Evolutionary conservation across 2,329 filamentous ascomycete genomes (phyloP).

Genomic region (Verticillium dahliae): DNA sequence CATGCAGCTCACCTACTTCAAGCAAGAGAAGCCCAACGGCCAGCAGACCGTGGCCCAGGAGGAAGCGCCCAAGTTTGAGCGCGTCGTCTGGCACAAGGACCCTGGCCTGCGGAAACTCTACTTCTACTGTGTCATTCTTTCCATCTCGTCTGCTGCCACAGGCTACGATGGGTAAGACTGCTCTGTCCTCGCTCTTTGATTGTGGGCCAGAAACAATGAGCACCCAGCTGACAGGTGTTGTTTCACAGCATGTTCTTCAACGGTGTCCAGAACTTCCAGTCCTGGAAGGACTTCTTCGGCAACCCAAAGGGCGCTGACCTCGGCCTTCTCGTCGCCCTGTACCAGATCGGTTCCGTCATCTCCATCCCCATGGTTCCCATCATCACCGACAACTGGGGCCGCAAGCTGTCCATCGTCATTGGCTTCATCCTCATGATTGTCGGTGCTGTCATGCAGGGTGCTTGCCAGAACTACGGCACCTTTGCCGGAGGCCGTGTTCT

Average conservation of each 20-base stretch:
- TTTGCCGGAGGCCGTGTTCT: conserved; percentile 51
- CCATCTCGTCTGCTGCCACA: conserved; percentile 48
- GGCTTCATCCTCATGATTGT: conserved; percentile 49
- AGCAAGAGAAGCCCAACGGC: conserved; percentile 8
- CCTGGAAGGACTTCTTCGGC: conserved; percentile 41
- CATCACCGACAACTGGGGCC: conserved; percentile 47
- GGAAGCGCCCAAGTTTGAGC: conserved; percentile 43
- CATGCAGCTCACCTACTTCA: background rate
- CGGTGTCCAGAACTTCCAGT: conserved; percentile 33
- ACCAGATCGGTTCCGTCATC: conserved; percentile 51
- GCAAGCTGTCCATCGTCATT: conserved; percentile 44
- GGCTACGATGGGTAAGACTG: conserved; percentile 45
- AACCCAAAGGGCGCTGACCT: conserved; percentile 33
- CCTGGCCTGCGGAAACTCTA: conserved; percentile 51
- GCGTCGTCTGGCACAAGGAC: conserved; percentile 45
- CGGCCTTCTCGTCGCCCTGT: conserved; percentile 51
- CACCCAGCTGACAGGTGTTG: background rate
- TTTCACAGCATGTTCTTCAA: conserved; percentile 34
- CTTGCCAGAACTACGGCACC: conserved; percentile 27
- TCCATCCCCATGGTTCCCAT: conserved; percentile 51
- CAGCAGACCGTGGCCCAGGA: conserved; percentile 25
- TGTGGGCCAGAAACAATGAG: background rate
- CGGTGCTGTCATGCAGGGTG: conserved; percentile 50
- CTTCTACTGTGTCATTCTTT: conserved; percentile 43
- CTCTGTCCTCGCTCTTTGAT: background rate